Percentiles rank a stretch among this genome's conserved stretches.
phyloP scores from a whole-genome alignment of 2,329 filamentous ascomycete genomes.

The Lomentospora prolificans region DNA sequence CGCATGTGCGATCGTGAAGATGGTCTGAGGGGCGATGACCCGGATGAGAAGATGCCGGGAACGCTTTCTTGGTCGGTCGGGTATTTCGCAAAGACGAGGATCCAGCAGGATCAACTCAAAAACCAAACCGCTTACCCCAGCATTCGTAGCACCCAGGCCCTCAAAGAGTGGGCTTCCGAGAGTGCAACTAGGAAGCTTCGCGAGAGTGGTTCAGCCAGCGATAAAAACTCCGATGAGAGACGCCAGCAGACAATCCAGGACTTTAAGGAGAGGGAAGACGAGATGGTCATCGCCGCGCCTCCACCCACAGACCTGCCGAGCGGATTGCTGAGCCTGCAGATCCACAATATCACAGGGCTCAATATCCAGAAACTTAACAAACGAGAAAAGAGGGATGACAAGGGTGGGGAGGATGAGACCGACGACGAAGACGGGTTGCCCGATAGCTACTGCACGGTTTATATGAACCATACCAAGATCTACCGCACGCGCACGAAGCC shows the following conservation, averaged over 20 bases:
- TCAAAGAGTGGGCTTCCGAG: conserved; percentile 72
- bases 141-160: conserved; percentile 61
- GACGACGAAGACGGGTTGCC: conserved; percentile 74
- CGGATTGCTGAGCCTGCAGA: conserved; percentile 73
- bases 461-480: conserved; percentile 77
- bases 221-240: background rate
- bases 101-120: conserved; percentile 82
- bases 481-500: conserved; percentile 96
- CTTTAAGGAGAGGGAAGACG: conserved; percentile 9
- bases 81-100: conserved; percentile 82
- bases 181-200: conserved; percentile 27
- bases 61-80: conserved; percentile 94
- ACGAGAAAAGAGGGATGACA: conserved; percentile 70
- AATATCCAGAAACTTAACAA: conserved; percentile 78
- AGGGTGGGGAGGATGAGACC: conserved; percentile 80
- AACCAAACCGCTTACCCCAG: conserved; percentile 57
- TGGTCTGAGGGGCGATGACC: conserved; percentile 19
- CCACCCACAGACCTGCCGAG: conserved; percentile 95
- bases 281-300: conserved; percentile 59
- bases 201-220: background rate
- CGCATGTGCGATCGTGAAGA: conserved; percentile 2
- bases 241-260: conserved; percentile 10
- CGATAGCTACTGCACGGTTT: conserved; percentile 87
- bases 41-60: conserved; percentile 61
- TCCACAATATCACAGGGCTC: conserved; percentile 92